phyloP scores from a whole-genome alignment of 2,329 filamentous ascomycete species.

The Epichloe uncinata region DNA sequence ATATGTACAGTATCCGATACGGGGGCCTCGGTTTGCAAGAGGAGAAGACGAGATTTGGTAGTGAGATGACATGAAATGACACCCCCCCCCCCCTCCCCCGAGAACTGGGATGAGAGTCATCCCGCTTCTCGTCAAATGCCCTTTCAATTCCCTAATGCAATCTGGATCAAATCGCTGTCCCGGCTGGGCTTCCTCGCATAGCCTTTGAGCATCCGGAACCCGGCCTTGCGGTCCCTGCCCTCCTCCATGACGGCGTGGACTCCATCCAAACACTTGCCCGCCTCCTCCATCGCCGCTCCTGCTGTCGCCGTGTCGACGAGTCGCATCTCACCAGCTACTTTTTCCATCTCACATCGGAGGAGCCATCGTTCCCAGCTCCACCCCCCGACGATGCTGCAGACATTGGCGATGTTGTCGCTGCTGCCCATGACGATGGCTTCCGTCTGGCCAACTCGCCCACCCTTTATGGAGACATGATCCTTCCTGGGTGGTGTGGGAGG shows the following conservation, averaged over 20 bases:
- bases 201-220: slow-evolving; percentile 48
- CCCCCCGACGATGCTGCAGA: slow-evolving; percentile 71
- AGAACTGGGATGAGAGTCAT: background rate
- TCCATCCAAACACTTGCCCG: slow-evolving; percentile 45
- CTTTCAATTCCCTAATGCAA: slow-evolving; percentile 17
- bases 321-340: slow-evolving; percentile 50
- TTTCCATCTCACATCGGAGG: slow-evolving; percentile 75
- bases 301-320: slow-evolving; percentile 39
- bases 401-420: slow-evolving; percentile 56
- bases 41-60: no score
- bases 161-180: slow-evolving; percentile 24
- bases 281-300: slow-evolving; percentile 38
- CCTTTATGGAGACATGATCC: slow-evolving; percentile 26
- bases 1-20: no score
- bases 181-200: slow-evolving; percentile 49
- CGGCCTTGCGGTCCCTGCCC: slow-evolving; percentile 43
- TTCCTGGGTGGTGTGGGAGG: slow-evolving; percentile 17
- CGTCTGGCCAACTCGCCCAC: slow-evolving; percentile 34
- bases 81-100: no score
- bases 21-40: no score
- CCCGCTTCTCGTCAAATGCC: background rate
- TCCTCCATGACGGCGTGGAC: slow-evolving; percentile 51
- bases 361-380: slow-evolving; percentile 98
- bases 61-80: no score
- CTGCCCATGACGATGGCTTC: slow-evolving; percentile 53